Conservation (phyloP, 345 rosid genomes). For the Eucalyptus marginata region DNA sequence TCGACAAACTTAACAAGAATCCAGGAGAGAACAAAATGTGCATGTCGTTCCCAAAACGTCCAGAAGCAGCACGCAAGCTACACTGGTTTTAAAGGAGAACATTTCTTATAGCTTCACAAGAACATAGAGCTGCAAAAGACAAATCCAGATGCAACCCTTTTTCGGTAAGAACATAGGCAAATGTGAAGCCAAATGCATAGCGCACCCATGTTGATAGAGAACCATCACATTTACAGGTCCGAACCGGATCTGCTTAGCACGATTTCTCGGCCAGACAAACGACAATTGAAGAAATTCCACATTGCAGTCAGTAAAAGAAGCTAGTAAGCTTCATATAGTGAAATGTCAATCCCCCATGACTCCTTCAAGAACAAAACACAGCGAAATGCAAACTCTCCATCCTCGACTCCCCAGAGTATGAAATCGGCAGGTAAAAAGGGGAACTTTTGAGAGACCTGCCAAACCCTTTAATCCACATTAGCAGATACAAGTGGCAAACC, state of each 20-base stretch:
- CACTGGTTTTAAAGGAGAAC: constrained; percentile 65
- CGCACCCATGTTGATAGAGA: not conserved
- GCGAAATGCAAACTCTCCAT: not conserved
- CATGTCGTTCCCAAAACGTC: constrained; percentile 74
- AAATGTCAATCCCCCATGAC: not conserved
- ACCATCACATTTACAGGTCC: not conserved
- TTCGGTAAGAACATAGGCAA: not conserved
- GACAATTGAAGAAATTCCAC: not conserved
- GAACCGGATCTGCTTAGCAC: not conserved
- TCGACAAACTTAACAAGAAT: not conserved
- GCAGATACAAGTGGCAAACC: not conserved
- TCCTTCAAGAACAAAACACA: not conserved
- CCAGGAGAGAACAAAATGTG: not conserved
- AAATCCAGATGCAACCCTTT: not conserved
- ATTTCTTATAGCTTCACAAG: constrained; percentile 33
- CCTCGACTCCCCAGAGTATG: not conserved
- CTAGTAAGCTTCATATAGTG: not conserved
- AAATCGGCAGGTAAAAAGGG: not conserved
- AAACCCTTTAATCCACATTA: not conserved
- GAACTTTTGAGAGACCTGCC: not conserved
- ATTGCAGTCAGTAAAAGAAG: not conserved
- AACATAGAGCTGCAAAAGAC: not conserved
- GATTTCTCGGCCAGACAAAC: not conserved
- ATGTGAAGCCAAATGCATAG: not conserved
- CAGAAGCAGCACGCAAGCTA: constrained; percentile 34